phyloP scores from a whole-genome alignment of 257 asterid genomes.

The Plantago ovata region DNA sequence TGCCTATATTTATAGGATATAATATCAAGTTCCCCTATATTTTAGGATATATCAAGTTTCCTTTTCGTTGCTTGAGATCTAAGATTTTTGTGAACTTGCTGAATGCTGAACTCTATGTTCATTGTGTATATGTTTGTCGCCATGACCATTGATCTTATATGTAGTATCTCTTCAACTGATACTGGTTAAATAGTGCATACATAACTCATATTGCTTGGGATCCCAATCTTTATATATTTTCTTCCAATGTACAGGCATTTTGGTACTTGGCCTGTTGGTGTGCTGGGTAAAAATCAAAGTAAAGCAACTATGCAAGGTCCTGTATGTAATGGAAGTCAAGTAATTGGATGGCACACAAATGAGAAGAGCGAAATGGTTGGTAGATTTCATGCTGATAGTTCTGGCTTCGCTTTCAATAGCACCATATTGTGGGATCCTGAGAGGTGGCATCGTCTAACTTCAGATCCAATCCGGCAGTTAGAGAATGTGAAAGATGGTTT shows the following conservation, averaged over 20 bases:
- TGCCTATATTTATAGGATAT: too few species aligned
- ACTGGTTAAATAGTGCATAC: too few species aligned
- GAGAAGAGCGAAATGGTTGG: conserved; percentile 84
- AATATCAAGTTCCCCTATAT: too few species aligned
- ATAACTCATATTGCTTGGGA: too few species aligned
- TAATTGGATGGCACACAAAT: conserved; percentile 96
- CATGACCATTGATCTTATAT: too few species aligned
- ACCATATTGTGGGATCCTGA: conserved; percentile 88
- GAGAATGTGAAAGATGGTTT: conserved; percentile 90
- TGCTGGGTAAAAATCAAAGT: conserved; percentile 77
- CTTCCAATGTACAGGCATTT: conserved; percentile 58
- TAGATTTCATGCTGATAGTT: conserved; percentile 93
- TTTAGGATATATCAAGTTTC: too few species aligned
- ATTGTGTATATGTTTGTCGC: too few species aligned
- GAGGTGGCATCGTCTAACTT: conserved; percentile 72
- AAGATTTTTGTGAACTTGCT: too few species aligned
- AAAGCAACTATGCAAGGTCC: conserved; percentile 88
- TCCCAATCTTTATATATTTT: conserved; percentile 17
- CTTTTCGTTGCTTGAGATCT: too few species aligned
- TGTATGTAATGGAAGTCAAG: conserved; percentile 86
- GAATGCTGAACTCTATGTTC: too few species aligned
- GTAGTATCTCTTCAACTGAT: too few species aligned
- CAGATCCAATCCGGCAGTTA: conserved; percentile 69
- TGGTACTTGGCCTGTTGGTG: conserved; percentile 98
- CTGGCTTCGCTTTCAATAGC: conserved; percentile 98